Evolutionary conservation across 192 early-diverging fungal genomes (phyloP).

Genomic region (Mortierella hygrophila): DNA sequence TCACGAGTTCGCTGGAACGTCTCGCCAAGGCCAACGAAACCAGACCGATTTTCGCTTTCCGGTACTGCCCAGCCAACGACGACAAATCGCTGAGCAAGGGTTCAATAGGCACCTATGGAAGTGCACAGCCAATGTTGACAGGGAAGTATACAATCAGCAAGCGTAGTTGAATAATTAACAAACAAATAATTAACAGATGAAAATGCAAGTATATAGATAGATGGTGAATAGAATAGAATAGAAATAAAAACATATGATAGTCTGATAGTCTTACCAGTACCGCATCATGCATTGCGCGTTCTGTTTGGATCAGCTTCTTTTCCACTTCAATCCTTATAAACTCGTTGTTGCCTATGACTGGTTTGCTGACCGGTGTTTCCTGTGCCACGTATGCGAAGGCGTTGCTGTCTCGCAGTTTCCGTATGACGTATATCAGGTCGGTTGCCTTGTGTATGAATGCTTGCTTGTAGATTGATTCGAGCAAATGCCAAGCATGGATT

Average conservation of each 20-base stretch:
- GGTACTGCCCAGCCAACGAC: conserved; percentile 1
- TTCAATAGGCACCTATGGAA: conserved; percentile 12
- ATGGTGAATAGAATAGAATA: not conserved
- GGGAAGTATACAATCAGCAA: not conserved
- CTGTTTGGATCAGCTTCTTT: conserved; percentile 12
- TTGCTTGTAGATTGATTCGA: conserved; percentile 19
- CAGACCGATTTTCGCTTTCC: conserved; percentile 23
- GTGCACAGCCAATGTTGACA: not conserved
- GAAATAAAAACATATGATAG: not conserved
- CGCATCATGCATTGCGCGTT: conserved; percentile 9
- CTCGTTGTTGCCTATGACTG: not conserved
- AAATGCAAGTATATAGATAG: too few relatives aligned
- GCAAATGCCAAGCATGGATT: not conserved
- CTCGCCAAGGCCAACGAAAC: conserved; percentile 13
- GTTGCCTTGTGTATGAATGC: conserved; percentile 7
- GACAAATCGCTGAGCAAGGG: conserved; percentile 10
- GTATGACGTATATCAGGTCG: conserved; percentile 26
- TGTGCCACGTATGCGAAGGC: conserved; percentile 29
- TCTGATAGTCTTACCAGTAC: conserved; percentile 10
- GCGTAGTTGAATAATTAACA: not conserved
- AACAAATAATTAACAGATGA: not conserved
- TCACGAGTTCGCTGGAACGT: conserved; percentile 24
- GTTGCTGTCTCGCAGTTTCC: conserved; percentile 2
- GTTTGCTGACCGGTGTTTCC: not conserved
- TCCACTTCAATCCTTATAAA: not conserved